These are phyloP conservation scores for Starmera quercuum DNA, from an alignment of 805 yeast species.

Conservation along the genomic window DNA sequence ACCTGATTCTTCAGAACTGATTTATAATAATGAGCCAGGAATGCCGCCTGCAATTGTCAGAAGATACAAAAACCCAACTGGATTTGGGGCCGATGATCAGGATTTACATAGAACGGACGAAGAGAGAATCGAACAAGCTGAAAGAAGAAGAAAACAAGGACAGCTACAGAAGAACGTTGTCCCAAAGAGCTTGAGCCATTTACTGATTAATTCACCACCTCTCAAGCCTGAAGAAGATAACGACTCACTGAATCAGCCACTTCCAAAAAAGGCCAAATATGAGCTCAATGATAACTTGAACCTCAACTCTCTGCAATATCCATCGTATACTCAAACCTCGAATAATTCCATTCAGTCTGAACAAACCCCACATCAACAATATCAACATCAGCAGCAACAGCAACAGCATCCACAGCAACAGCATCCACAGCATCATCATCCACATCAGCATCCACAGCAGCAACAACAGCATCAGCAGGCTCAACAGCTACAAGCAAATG, in stretches of 20 bases:
- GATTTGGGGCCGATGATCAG: constrained; percentile 8
- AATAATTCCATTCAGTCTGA: neutral
- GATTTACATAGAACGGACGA: constrained; percentile 27
- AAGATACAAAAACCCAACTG: constrained; percentile 24
- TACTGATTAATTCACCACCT: constrained; percentile 34
- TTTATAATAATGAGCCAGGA: constrained; percentile 38
- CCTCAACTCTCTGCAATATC: neutral
- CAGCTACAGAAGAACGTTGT: constrained; percentile 42
- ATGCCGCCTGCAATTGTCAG: constrained; percentile 56
- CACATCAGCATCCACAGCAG: constrained; percentile 3
- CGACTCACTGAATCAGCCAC: neutral
- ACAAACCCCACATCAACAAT: constrained; percentile 10
- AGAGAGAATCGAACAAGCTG: constrained; percentile 39
- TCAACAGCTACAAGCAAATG: constrained; percentile 2
- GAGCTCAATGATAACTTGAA: constrained; percentile 1
- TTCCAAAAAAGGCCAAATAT: neutral
- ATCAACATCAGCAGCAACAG: constrained; percentile 10
- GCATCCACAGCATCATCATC: constrained; percentile 4
- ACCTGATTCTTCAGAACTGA: constrained; percentile 50
- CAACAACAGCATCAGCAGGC: constrained; percentile 8
- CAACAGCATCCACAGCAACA: constrained; percentile 6
- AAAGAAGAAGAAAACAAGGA: constrained; percentile 39
- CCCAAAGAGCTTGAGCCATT: constrained; percentile 46
- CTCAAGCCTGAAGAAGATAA: constrained; percentile 19
- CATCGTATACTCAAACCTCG: neutral